Percentiles rank a stretch among this genome's conserved stretches.
phyloP scores from a whole-genome alignment of 371 early-diverging fungal species.

The Mucor ambiguus region DNA sequence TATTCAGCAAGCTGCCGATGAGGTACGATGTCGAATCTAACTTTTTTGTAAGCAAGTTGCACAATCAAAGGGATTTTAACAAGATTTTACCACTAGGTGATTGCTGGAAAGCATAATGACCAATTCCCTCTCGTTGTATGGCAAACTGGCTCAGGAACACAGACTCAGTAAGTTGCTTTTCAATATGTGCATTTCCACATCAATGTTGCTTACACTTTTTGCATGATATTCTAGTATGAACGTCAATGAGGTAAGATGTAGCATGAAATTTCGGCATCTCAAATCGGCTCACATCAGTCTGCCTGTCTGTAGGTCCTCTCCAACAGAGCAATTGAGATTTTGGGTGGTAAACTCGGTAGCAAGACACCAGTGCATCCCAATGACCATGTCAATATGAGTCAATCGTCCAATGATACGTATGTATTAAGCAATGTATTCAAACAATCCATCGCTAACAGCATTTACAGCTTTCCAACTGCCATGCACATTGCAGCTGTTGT shows the following conservation, averaged over 20 bases:
- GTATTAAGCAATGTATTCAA: not conserved
- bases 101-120: conserved; percentile 82
- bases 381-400: conserved; percentile 97
- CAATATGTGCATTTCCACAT: not conserved
- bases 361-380: conserved; percentile 96
- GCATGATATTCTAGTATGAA: conserved; percentile 67
- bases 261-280: not conserved
- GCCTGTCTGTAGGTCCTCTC: conserved; percentile 70
- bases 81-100: conserved; percentile 56
- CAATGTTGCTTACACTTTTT: not conserved
- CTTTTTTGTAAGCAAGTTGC: not conserved
- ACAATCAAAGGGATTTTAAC: not conserved
- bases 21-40: conserved; percentile 41
- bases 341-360: conserved; percentile 88
- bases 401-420: conserved; percentile 94
- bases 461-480: conserved; percentile 88
- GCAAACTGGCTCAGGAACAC: conserved; percentile 99
- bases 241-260: conserved; percentile 65
- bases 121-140: conserved; percentile 97
- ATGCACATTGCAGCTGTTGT: conserved; percentile 94
- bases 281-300: not conserved
- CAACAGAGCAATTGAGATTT: conserved; percentile 94
- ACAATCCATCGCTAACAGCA: not conserved
- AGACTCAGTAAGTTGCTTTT: conserved; percentile 70
- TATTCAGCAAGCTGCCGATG: conserved; percentile 85